Base-by-base conservation (phyloP, 495 filamentous ascomycete genomes). In the Neurospora sp. region DNA sequence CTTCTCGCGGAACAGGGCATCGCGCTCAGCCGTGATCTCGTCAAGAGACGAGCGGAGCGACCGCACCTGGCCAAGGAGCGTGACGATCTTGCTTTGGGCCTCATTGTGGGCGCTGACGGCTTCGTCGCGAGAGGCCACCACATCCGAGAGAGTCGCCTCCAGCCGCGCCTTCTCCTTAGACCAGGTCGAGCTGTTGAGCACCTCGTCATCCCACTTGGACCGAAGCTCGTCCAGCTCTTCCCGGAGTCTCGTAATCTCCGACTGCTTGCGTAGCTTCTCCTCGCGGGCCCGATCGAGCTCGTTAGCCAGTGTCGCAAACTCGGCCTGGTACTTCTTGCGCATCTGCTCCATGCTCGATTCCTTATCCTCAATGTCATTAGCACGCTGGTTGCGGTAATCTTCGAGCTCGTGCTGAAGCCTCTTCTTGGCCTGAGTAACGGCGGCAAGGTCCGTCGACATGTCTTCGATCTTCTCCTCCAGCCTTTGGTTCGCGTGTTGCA, bases 171-270 rank as follows among this genome's bases (percentile, higher is more conserved):
- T 99, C 84, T 99, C 96, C 84, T 99, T 99, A 40, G 94, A 94
- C 96, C 96, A 99, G 1, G 96, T 96, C 0, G 94, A 96, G 81
- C 92, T 95, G 79, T 99, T 99, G 77, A 99, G 90, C 22, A 98
- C 94, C 81, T 99, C 96, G 77, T 99, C 92, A 78, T 99, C 96
- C 96, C 96, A 99, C 80, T 98, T 98, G 73, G 91, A 93, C 69
- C 96, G 91, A 27, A 98, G 89, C 74, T 97, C 93, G 75, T 99
- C 96, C 18, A 98, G 88, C 79, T 99, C 96, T 77, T 98, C 96
- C 5, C 96, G 90, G 68, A 99, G 86, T 38, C 93, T 88, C 12
- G 90, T 83, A 73, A 89, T 91, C 78, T 93, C 91, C 31, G 82
- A 80, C 77, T 89, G 86, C 77, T 87, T 87, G 76, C 83, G 87